Base-by-base conservation (phyloP, 1,284 basidiomycete species). In the Sanguinoderma infundibulare region DNA sequence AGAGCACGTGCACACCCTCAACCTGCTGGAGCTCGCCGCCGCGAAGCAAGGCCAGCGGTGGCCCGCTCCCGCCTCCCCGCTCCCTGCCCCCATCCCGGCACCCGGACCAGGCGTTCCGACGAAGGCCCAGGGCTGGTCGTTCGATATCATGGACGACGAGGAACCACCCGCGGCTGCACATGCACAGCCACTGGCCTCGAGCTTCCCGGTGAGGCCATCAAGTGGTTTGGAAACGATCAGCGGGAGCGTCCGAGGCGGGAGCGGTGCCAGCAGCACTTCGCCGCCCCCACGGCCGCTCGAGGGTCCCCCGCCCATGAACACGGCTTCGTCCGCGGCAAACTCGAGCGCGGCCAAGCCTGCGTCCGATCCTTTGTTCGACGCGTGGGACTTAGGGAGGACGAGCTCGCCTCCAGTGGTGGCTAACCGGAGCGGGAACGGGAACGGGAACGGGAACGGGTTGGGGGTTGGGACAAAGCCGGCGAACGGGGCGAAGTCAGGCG, bases 31-130 rank as follows among this genome's bases (percentile, higher is more conserved):
- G 63, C 73, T 73, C 17, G 87, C 83, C 8, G 85, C 86, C 9
- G 72, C 85, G 6, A 78, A 77, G 20, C 73, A 72, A 5, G 86
- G 87, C 10, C 60, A 61, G 3, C 73, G 78, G 53, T 90, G 89
- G 89, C 86, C 87, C n/a, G 82, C 84, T 26, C 84, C 87, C 10
- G 78, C 82, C 1, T 84, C 87, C 8, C 84, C 85, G 0, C 74
- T 84, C 5, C 82, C 83, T 12, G 76, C 79, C 39, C 73, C 77
- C 12, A 67, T 84, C 12, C 81, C 83, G 17, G 65, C 60, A 1
- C 70, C 71, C 3, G 61, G 66, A 17, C 46, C 61, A 22, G 60
- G 67, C 20, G 15, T 58, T 26, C 46, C 55, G 38, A 32, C 55
- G 30, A 59, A 50, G 32, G 4, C 56, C 26, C 53, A 60, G 3